Evolutionary conservation across 768 basidiomycete genomes (phyloP), one percentile per base, ranked within the genome.

Genomic region (Hysterangium stoloniferum): DNA sequence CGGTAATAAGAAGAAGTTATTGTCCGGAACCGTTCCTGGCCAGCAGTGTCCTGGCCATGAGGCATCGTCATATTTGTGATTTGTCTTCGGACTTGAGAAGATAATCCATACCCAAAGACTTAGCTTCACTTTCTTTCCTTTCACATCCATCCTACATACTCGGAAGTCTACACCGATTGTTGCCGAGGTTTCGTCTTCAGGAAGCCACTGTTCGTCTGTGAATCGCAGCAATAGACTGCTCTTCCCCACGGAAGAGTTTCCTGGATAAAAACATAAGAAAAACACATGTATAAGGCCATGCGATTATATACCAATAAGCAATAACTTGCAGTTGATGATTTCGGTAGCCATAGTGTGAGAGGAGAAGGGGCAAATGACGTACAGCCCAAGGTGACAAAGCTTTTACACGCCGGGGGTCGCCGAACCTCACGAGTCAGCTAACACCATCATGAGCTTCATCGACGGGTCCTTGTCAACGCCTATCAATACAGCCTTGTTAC

Each of bases 1-100:
- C 96, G 78, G 62, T 98, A 99, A 60, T 98, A 99, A 7, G 87
- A 90, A 2, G 86, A 86, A 4, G 96, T 98, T 58, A 99, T 85
- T 3, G 94, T 96, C 40, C 92, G 76, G 63, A 97, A 99, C 4
- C 95, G 82, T 67, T 99, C 96, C 65, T 98, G 95, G 0, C 96
- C 95, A 44, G 93, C 91, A 0, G 92, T 95, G 59, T 96, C 91
- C 91, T 93, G 58, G n/a, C 37, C 9, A n/a, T 19, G 19, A 19
- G 13, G 20, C n/a, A n/a, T n/a, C n/a, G n/a, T n/a, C n/a, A n/a
- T n/a, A n/a, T n/a, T n/a, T n/a, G n/a, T n/a, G n/a, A n/a, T n/a
- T n/a, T n/a, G n/a, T n/a, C n/a, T n/a, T n/a, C n/a, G n/a, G n/a
- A n/a, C n/a, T n/a, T n/a, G n/a, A n/a, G n/a, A n/a, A n/a, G n/a